phyloP scores from a whole-genome alignment of 495 filamentous ascomycete species.

The Xylaria cubensis region DNA sequence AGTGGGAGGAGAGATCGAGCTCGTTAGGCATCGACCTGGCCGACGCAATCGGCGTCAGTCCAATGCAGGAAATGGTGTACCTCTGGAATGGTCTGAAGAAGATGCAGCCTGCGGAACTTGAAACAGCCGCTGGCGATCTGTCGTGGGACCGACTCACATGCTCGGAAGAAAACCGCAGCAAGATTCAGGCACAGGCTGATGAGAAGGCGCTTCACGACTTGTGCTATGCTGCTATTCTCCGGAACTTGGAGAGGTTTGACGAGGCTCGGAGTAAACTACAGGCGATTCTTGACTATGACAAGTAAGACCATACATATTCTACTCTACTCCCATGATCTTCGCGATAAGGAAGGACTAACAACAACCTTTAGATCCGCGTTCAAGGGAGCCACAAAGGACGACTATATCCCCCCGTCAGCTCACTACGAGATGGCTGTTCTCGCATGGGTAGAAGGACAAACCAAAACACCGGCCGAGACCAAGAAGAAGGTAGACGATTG shows the following conservation, averaged over 20 bases:
- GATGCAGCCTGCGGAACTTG: constrained; percentile 70
- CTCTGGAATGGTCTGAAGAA: constrained; percentile 87
- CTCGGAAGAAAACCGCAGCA: constrained; percentile 61
- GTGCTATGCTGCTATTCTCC: constrained; percentile 69
- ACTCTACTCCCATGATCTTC: neutral
- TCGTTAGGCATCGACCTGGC: constrained; percentile 71
- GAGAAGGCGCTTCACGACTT: constrained; percentile 75
- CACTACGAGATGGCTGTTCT: constrained; percentile 90
- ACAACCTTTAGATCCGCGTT: constrained; percentile 58
- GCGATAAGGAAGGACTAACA: neutral
- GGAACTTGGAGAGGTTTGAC: constrained; percentile 64
- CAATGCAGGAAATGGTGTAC: constrained; percentile 93
- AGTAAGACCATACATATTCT: constrained; percentile 38
- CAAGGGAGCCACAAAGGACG: constrained; percentile 77
- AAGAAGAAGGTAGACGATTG: constrained; percentile 63
- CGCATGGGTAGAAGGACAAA: constrained; percentile 68
- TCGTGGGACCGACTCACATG: constrained; percentile 66
- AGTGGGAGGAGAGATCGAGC: constrained; percentile 85
- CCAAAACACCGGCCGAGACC: constrained; percentile 24
- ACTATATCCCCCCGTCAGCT: constrained; percentile 81
- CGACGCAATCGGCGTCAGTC: constrained; percentile 84
- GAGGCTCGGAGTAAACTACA: constrained; percentile 70
- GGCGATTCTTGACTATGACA: constrained; percentile 68
- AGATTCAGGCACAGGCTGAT: constrained; percentile 74
- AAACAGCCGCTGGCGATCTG: constrained; percentile 66